A percentile compares a stretch with the other conserved stretches of the same genome.
Evolutionary conservation across 192 early-diverging fungal genomes (phyloP).

Genomic region (Borealophlyctis nickersoniae): DNA sequence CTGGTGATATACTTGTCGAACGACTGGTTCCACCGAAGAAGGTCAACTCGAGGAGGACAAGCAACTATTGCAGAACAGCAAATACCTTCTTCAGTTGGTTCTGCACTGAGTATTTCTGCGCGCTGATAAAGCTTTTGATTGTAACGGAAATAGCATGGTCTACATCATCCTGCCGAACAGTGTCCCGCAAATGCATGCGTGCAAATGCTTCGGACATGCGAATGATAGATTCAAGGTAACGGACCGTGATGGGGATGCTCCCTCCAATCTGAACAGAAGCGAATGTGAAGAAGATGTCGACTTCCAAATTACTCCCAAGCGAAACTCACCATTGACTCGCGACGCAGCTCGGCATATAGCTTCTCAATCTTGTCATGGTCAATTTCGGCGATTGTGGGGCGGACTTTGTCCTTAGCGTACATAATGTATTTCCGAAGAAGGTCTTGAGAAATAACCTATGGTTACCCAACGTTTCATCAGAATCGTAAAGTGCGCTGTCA

Average conservation of each 20-base stretch:
- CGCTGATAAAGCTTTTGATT: slow-evolving; percentile 83
- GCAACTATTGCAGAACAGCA: not conserved
- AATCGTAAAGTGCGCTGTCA: not conserved
- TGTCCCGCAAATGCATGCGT: slow-evolving; percentile 92
- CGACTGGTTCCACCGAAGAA: slow-evolving; percentile 32
- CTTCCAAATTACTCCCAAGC: not conserved
- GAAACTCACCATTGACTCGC: slow-evolving; percentile 66
- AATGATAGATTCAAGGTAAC: slow-evolving; percentile 82
- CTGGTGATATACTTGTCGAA: slow-evolving; percentile 83
- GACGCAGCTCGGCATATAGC: slow-evolving; percentile 87
- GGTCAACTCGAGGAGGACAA: too few species aligned
- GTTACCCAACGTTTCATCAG: too few species aligned
- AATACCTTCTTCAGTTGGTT: slow-evolving; percentile 65
- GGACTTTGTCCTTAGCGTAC: slow-evolving; percentile 76
- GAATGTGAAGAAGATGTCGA: slow-evolving; percentile 6
- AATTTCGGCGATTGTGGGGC: slow-evolving; percentile 75
- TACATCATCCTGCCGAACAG: slow-evolving; percentile 85
- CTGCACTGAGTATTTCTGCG: slow-evolving; percentile 93
- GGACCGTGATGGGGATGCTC: slow-evolving; percentile 75
- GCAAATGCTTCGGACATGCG: slow-evolving; percentile 85
- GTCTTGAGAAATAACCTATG: slow-evolving; percentile 70
- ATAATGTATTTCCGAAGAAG: slow-evolving; percentile 84
- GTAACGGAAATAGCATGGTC: slow-evolving; percentile 89
- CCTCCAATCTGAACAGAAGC: slow-evolving; percentile 47
- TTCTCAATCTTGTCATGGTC: slow-evolving; percentile 86